Evolutionary conservation across 1,284 basidiomycete genomes (phyloP).

Genomic region (Cystobasidiaceae sp.): DNA sequence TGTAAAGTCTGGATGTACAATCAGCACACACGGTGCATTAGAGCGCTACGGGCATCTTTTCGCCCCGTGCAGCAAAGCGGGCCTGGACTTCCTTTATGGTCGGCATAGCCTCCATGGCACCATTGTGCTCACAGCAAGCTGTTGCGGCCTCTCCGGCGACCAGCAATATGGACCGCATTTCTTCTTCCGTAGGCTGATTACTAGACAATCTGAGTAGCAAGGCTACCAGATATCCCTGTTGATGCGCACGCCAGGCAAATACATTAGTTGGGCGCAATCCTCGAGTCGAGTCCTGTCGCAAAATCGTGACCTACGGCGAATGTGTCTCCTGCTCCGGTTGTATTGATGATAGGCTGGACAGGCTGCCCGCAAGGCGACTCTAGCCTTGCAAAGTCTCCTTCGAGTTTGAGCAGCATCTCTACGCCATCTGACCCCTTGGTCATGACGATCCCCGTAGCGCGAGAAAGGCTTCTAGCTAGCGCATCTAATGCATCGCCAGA

Average conservation of each 20-base stretch:
- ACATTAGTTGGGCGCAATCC: no score
- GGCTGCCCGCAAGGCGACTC: conserved; percentile 30
- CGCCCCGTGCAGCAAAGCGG: conserved; percentile 2
- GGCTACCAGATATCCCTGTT: conserved; percentile 16
- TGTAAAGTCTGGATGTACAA: no score
- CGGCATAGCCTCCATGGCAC: conserved; percentile 42
- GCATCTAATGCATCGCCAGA: not conserved
- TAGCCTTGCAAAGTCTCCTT: conserved; percentile 3
- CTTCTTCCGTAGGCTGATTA: not conserved
- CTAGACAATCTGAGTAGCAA: not conserved
- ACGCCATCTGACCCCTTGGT: conserved; percentile 36
- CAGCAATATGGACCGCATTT: conserved; percentile 27
- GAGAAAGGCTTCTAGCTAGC: not conserved
- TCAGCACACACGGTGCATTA: no score
- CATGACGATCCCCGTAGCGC: conserved; percentile 33
- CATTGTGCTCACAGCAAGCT: conserved; percentile 37
- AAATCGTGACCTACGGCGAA: conserved; percentile 37
- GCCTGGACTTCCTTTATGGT: conserved; percentile 26
- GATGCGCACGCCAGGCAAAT: no score
- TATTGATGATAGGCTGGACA: conserved; percentile 33
- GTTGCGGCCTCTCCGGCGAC: conserved; percentile 37
- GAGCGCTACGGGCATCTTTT: conserved; percentile 7
- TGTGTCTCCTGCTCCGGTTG: conserved; percentile 42
- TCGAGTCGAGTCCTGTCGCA: no score
- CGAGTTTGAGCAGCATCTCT: not conserved